Evolutionary conservation across 2,329 filamentous ascomycete genomes (phyloP).

Genomic region (Diplodia sapinea): DNA sequence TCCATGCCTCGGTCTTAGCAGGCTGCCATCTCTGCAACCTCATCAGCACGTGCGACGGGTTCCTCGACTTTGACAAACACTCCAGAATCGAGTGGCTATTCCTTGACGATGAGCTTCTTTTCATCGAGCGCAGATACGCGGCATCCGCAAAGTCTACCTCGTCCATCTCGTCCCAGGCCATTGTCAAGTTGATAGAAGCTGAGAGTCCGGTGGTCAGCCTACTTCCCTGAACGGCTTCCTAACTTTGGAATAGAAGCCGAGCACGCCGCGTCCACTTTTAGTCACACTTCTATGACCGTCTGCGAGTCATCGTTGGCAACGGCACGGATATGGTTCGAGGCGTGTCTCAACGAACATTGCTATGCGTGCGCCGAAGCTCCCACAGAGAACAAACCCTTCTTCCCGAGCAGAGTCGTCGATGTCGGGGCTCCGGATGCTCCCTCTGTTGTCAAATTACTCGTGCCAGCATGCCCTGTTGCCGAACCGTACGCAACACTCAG

Average conservation of each 20-base stretch:
- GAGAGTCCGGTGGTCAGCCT: neutral
- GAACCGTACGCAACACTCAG: conserved; percentile 17
- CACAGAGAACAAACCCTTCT: neutral
- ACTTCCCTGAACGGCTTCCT: neutral
- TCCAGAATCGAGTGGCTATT: conserved; percentile 11
- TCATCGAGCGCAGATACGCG: neutral
- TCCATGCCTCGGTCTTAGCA: neutral
- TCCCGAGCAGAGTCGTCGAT: conserved; percentile 7
- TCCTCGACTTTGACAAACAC: neutral
- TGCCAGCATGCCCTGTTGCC: neutral
- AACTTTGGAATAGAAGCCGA: neutral
- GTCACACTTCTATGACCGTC: neutral
- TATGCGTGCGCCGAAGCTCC: neutral
- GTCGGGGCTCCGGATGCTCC: neutral
- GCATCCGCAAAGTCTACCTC: neutral
- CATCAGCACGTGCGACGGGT: neutral
- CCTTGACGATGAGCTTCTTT: conserved; percentile 15
- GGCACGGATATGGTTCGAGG: neutral
- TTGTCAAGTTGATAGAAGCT: neutral
- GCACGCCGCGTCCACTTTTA: neutral
- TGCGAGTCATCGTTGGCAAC: neutral
- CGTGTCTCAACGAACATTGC: neutral
- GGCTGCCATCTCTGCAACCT: conserved; percentile 1
- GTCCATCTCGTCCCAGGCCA: neutral
- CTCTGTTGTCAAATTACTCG: neutral